These are phyloP conservation scores for Orbilia blumenaviensis DNA, from an alignment of 2,329 filamentous ascomycete genomes.

Conservation along the genomic window DNA sequence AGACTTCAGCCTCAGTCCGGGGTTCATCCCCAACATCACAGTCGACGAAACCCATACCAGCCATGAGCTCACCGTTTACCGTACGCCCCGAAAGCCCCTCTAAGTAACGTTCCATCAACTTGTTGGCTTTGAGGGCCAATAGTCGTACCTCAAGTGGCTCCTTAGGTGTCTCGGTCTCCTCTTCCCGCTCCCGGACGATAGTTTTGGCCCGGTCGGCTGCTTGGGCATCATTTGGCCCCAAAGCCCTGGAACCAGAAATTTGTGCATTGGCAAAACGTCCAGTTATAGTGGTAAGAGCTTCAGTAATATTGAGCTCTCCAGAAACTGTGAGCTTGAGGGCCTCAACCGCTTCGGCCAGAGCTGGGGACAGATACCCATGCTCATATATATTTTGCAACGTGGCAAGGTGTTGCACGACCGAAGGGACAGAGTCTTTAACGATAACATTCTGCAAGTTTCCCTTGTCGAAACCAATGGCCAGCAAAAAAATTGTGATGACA, in stretches of 20 bases:
- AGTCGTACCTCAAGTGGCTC: background rate
- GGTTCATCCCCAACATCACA: background rate
- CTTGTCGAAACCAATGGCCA: conserved; percentile 12
- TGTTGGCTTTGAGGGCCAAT: background rate
- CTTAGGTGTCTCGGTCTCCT: background rate
- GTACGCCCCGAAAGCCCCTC: background rate
- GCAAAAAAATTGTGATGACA: conserved; percentile 35
- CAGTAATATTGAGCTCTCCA: background rate
- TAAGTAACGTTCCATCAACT: background rate
- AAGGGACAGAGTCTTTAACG: conserved; percentile 19
- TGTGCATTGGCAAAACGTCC: background rate
- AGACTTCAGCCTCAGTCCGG: background rate
- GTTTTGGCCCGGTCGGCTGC: too few species aligned
- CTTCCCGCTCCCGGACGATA: background rate
- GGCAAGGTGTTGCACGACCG: background rate
- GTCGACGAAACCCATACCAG: background rate
- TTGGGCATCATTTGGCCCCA: background rate
- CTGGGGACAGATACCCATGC: conserved; percentile 3
- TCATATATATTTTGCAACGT: background rate
- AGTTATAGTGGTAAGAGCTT: background rate
- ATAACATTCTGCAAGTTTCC: conserved; percentile 25
- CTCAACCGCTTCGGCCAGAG: background rate
- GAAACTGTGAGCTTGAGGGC: background rate
- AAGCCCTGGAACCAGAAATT: background rate
- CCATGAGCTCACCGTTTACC: background rate